phyloP scores from a whole-genome alignment of 805 yeast species.

The Torulaspora indica region DNA sequence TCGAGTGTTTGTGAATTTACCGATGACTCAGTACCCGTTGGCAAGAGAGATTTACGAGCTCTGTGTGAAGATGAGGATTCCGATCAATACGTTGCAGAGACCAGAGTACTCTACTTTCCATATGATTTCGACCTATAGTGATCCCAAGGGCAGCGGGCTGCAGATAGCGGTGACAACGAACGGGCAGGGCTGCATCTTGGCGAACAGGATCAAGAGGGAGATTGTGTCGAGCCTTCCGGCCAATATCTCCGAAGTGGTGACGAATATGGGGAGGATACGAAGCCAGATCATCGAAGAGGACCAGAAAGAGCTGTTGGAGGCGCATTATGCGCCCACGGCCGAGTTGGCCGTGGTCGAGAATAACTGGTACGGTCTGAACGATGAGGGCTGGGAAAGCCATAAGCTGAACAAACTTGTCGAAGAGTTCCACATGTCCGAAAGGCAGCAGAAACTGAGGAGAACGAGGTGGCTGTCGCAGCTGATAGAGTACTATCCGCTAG shows the following conservation, averaged over 20 bases:
- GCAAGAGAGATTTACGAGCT: conserved; percentile 43
- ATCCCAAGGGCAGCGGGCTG: conserved; percentile 55
- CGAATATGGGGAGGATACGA: conserved; percentile 64
- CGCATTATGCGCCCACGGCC: conserved; percentile 18
- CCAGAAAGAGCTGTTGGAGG: conserved; percentile 27
- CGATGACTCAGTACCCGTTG: conserved; percentile 29
- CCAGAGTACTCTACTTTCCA: conserved; percentile 72
- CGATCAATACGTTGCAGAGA: conserved; percentile 73
- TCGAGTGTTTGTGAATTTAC: conserved; percentile 61
- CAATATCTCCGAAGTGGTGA: conserved; percentile 64
- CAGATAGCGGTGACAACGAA: conserved; percentile 80
- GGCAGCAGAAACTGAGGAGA: conserved; percentile 52
- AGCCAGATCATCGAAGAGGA: conserved; percentile 51
- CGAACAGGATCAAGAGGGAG: conserved; percentile 74
- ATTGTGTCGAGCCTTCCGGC: conserved; percentile 59
- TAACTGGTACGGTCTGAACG: conserved; percentile 45
- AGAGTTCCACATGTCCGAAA: conserved; percentile 52
- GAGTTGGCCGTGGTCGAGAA: conserved; percentile 17
- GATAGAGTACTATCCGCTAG: conserved; percentile 84
- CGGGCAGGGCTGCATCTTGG: conserved; percentile 86
- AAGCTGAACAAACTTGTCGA: conserved; percentile 57
- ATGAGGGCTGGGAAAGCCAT: conserved; percentile 60
- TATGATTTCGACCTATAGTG: conserved; percentile 61
- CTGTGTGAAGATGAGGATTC: conserved; percentile 66
- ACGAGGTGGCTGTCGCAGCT: conserved; percentile 84